Conservation (phyloP, 2,329 filamentous ascomycete genomes). For the Ophiostoma angusticollis region DNA sequence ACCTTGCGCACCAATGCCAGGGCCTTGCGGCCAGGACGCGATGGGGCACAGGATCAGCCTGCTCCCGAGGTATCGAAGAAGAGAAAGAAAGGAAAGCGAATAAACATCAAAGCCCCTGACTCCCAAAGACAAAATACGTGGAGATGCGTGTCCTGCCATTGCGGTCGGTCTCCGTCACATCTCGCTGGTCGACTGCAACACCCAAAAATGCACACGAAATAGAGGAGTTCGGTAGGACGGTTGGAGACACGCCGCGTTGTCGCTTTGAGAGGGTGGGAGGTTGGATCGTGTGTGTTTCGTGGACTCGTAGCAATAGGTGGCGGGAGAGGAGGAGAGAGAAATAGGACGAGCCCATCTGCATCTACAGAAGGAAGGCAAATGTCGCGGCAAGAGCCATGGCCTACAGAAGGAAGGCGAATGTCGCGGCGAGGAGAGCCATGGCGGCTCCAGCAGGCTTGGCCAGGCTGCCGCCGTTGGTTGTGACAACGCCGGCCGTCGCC, state of each 20-base stretch:
- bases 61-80: neutral
- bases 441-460: slow-evolving; percentile 21
- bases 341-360: neutral
- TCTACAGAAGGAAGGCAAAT: slow-evolving; percentile 18
- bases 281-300: slow-evolving; percentile 11
- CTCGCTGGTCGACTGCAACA: slow-evolving; percentile 7
- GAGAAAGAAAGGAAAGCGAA: neutral
- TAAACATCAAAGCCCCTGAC: neutral
- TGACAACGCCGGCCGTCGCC: slow-evolving; percentile 15
- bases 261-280: neutral
- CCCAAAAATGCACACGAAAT: slow-evolving; percentile 13
- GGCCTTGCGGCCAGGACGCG: too few relatives aligned
- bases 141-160: slow-evolving; percentile 5
- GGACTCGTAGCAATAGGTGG: slow-evolving; percentile 13
- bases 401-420: slow-evolving; percentile 19
- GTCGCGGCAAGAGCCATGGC: slow-evolving; percentile 20
- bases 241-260: slow-evolving; percentile 5
- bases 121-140: slow-evolving; percentile 2
- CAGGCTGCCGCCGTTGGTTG: slow-evolving; percentile 20
- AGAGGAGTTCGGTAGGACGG: neutral
- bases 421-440: slow-evolving; percentile 17
- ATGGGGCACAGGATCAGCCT: too few relatives aligned
- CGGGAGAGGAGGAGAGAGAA: neutral
- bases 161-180: slow-evolving; percentile 9
- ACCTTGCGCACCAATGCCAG: too few relatives aligned